Evolutionary conservation across 495 filamentous ascomycete genomes (phyloP), one percentile per base, ranked within the genome.

Genomic region (Staphylotrichum tortipilum): DNA sequence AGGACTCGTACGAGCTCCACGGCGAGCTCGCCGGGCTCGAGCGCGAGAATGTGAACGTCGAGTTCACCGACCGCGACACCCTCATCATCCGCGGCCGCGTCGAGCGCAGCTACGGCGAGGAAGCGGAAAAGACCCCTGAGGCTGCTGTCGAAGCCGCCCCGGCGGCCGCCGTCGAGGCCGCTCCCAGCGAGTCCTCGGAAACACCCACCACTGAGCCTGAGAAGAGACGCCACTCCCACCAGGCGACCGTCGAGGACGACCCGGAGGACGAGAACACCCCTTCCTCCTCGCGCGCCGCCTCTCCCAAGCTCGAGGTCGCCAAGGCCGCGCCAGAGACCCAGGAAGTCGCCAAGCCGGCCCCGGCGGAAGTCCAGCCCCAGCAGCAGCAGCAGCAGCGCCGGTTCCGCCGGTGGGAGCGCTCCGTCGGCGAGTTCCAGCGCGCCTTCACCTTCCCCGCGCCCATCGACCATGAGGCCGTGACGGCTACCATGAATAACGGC

Each of bases 11-110:
- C 66, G 78, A 89, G 57, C 81, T 97, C 2, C 81, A 92, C 58
- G 89, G 89, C 57, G 91, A 95, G 66, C 77, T 95, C 0, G 88
- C 91, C 0, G 91, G 91, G 33, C 74, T 89, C 39, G 78, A 86
- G 41, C 84, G 87, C 60, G 78, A 84, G 49, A 74, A 94, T 58
- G 67, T 95, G 53, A 69, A 79, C 44, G 85, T 95, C 58, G 88
- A 94, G 65, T 95, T 95, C 75, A 80, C 78, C 42, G 90, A 95
- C 61, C 68, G 75, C 4, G 75, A 85, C 43, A 95, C 86, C 12
- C 69, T 97, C 4, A 73, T 80, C 41, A 77, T 95, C 63, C 75
- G 75, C 45, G 91, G 90, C 36, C 79, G 68, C 39, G 73, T 77
- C 22, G 83, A 88, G 60, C 77, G 78, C 52, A 65, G 63, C 33